Conservation (phyloP, 495 filamentous ascomycete species). For the Penicillium fimorum region DNA sequence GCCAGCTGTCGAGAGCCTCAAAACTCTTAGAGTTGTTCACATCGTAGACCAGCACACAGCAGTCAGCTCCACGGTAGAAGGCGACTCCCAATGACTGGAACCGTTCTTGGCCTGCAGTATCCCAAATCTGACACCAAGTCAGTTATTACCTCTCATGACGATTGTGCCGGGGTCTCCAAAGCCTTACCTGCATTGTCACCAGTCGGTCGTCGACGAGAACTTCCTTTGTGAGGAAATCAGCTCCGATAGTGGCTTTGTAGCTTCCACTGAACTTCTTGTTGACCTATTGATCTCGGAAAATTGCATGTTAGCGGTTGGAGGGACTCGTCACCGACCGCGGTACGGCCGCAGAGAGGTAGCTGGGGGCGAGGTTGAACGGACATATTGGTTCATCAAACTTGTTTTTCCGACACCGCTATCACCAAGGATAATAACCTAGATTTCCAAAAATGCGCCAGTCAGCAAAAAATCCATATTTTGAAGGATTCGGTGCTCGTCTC, state of each 20-base stretch:
- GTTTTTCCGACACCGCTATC: conserved; percentile 99
- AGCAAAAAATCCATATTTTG: conserved; percentile 1
- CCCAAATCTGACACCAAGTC: conserved; percentile 74
- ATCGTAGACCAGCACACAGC: conserved; percentile 97
- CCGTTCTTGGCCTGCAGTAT: conserved; percentile 95
- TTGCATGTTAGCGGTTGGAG: conserved; percentile 24
- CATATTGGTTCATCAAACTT: conserved; percentile 99
- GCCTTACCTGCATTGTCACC: conserved; percentile 93
- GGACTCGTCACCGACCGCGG: conserved; percentile 8
- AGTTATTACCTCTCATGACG: conserved; percentile 8
- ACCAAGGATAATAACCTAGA: conserved; percentile 93
- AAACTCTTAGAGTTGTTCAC: conserved; percentile 99
- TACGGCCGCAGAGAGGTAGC: conserved; percentile 6
- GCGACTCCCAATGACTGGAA: conserved; percentile 98
- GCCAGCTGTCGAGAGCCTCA: conserved; percentile 96
- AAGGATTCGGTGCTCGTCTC: conserved; percentile 3
- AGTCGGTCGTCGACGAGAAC: conserved; percentile 95
- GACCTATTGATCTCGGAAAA: conserved; percentile 58
- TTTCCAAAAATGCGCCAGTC: conserved; percentile 1
- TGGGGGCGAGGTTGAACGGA: conserved; percentile 48
- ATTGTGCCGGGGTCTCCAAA: conserved; percentile 1
- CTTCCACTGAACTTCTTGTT: conserved; percentile 99
- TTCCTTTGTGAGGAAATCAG: conserved; percentile 98
- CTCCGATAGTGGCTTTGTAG: conserved; percentile 99
- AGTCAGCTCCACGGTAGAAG: conserved; percentile 97